Evolutionary conservation across 2,329 filamentous ascomycete species (phyloP), one percentile per base, ranked within the genome.

Genomic region (Podosphaera leucotricha): DNA sequence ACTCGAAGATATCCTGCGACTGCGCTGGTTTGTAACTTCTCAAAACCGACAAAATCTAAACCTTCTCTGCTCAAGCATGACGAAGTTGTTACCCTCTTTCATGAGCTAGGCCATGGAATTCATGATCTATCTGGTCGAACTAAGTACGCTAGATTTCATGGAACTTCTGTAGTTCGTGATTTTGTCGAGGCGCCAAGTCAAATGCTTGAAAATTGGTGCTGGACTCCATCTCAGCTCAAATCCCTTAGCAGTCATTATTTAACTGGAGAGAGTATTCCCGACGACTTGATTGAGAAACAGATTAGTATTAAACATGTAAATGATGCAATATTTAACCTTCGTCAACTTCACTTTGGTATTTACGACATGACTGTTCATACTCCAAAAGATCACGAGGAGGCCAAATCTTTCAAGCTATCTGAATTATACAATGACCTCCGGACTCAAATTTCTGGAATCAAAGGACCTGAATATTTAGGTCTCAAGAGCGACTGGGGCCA

Each of bases 291-390:
- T 46, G 66, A 76, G 53, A 80, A 75, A 58, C 69, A 85, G 47
- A 75, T 90, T 54, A 69, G 68, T 41, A 84, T 80, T 13, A 83
- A 84, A 61, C 77, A 85, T 53, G 77, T 87, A 57, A 87, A 87
- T 58, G 80, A 76, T 47, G 80, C 80, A 0, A 68, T 84, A 4
- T 80, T 80, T 62, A 86, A 84, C 56, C 67, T 87, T 22, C 69
- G 77, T 36, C 82, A 87, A 60, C 65, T 90, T 37, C 75, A 84
- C 59, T 84, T 85, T 55, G 82, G 80, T 35, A 78, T 82, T 47
- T 87, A 82, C 53, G 81, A 90, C 58, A 87, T 90, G 81, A 73
- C 74, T 0, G 69, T 87, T 2, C 82, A 90, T 61, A 72, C 75
- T 22, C 76, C 79, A 6, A 64, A 67, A 50, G 70, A 68, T n/a